Evolutionary conservation across 768 basidiomycete species (phyloP).

Genomic region (Rhodotorula taiwanensis): DNA sequence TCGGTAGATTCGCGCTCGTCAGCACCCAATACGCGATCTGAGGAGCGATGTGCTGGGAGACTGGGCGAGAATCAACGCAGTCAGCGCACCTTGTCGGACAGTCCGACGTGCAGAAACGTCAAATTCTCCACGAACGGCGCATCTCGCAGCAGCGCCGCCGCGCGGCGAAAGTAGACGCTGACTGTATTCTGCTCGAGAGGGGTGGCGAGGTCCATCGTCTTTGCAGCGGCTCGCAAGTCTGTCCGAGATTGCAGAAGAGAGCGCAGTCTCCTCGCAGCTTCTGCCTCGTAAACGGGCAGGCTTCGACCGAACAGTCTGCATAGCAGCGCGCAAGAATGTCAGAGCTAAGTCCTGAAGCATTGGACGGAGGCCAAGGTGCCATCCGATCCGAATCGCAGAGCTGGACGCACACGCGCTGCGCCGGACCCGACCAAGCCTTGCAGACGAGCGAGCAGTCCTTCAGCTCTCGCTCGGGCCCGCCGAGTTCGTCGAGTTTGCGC

Average conservation of each 20-base stretch:
- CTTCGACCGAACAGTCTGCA: slow-evolving; percentile 14
- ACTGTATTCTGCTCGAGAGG: neutral
- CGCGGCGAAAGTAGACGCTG: neutral
- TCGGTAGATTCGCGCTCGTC: too few species aligned
- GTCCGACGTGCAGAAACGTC: slow-evolving; percentile 1
- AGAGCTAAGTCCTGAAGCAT: neutral
- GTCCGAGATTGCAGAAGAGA: neutral
- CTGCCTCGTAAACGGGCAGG: neutral
- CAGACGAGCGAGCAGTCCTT: neutral
- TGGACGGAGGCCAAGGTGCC: neutral
- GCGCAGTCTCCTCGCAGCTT: neutral
- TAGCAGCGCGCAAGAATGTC: neutral
- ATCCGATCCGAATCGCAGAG: too few species aligned
- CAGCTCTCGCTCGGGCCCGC: neutral
- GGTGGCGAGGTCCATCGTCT: neutral
- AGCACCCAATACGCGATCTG: neutral
- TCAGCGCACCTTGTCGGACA: slow-evolving; percentile 9
- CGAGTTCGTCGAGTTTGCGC: neutral
- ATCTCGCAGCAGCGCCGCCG: neutral
- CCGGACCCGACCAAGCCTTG: slow-evolving; percentile 1
- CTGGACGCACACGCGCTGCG: slow-evolving; percentile 5
- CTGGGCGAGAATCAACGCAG: neutral
- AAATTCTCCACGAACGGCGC: slow-evolving; percentile 4
- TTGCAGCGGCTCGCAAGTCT: neutral
- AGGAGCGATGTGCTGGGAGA: neutral